Evolutionary conservation across 257 asterid species (phyloP).

Genomic region (Apocynum venetum): DNA sequence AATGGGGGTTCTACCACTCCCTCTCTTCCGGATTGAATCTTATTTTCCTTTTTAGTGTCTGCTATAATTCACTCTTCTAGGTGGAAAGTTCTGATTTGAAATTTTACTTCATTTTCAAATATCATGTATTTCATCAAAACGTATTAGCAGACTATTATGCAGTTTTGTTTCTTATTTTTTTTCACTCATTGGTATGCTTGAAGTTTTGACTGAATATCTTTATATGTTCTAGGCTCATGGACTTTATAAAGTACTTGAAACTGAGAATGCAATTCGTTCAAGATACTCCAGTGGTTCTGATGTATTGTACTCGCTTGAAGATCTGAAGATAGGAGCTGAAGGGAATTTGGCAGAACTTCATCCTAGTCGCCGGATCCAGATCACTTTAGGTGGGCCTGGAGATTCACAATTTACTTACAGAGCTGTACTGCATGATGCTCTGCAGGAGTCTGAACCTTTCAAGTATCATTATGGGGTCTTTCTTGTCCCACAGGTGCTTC

Average conservation of each 20-base stretch:
- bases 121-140: not conserved
- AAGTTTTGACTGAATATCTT: conserved; percentile 17
- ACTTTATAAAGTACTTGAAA: conserved; percentile 55
- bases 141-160: not conserved
- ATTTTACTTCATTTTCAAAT: not conserved
- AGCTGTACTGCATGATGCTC: conserved; percentile 78
- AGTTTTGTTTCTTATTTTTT: not conserved
- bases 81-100: not conserved
- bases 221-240: conserved; percentile 50
- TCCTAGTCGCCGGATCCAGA: conserved; percentile 74
- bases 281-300: conserved; percentile 50
- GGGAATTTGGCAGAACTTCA: conserved; percentile 61
- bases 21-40: not conserved
- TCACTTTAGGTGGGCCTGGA: conserved; percentile 73
- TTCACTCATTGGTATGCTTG: not conserved
- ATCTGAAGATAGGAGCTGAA: conserved; percentile 70
- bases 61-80: not conserved
- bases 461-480: conserved; percentile 63
- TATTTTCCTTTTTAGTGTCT: not conserved
- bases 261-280: conserved; percentile 56
- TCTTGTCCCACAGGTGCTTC: conserved; percentile 81
- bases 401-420: conserved; percentile 60
- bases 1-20: not conserved
- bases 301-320: conserved; percentile 65
- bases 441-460: conserved; percentile 49